Percentiles rank a stretch among this genome's conserved stretches.
phyloP scores from a whole-genome alignment of 2,329 filamentous ascomycete species.

The Emmonsia crescens region DNA sequence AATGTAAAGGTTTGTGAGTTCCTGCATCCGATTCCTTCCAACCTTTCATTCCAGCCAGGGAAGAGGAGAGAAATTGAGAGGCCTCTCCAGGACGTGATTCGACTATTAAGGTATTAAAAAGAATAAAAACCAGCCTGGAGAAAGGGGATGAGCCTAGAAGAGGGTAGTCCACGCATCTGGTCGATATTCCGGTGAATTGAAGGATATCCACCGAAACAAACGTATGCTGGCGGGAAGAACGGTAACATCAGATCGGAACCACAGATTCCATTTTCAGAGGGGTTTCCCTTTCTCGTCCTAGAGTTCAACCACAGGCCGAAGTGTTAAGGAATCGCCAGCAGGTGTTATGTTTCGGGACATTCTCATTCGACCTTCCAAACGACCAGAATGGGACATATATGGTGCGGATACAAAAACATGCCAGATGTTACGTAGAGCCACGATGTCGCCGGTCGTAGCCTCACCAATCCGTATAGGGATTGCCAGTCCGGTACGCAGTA shows the following conservation, averaged over 20 bases:
- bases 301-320: conserved; percentile 21
- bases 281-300: conserved; percentile 3
- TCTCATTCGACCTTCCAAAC: not conserved
- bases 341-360: not conserved
- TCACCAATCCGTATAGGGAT: conserved; percentile 14
- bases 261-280: not conserved
- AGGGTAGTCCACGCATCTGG: conserved; percentile 4
- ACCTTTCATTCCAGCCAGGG: conserved; percentile 21
- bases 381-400: conserved; percentile 10
- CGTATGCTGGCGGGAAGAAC: not conserved
- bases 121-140: conserved; percentile 36
- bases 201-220: conserved; percentile 8
- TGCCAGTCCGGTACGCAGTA: conserved; percentile 32
- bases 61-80: conserved; percentile 11
- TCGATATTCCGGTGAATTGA: conserved; percentile 12
- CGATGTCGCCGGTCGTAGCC: conserved; percentile 10
- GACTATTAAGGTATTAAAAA: conserved; percentile 2
- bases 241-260: not conserved
- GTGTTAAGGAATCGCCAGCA: not conserved
- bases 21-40: conserved; percentile 43
- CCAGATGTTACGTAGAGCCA: conserved; percentile 24
- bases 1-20: conserved; percentile 7
- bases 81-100: conserved; percentile 24
- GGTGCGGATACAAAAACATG: conserved; percentile 22
- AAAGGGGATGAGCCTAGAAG: conserved; percentile 46